Percentiles rank a stretch among this genome's conserved stretches.
Conservation (phyloP, 345 rosid species). For the Eucalyptus dawsonii region DNA sequence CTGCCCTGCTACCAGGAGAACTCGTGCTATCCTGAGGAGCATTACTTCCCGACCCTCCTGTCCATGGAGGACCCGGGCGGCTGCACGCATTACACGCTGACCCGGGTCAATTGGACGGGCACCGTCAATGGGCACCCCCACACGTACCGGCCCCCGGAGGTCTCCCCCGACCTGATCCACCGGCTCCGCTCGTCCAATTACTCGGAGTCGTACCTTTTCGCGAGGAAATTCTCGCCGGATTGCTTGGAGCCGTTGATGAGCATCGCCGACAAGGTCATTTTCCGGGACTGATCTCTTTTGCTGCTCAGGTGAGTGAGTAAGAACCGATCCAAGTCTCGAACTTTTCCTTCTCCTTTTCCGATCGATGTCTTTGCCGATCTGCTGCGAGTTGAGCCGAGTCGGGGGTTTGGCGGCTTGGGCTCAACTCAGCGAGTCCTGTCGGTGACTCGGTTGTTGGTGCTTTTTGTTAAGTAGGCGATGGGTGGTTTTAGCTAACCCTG, state of each 20-base stretch:
- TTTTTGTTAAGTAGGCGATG: neutral
- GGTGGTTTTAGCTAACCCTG: neutral
- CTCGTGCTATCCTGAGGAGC: conserved; percentile 94
- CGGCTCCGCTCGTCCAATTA: conserved; percentile 50
- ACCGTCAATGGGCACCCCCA: conserved; percentile 80
- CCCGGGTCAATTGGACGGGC: conserved; percentile 90
- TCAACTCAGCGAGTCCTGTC: neutral
- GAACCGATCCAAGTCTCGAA: neutral
- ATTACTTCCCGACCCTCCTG: conserved; percentile 84
- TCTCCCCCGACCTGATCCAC: conserved; percentile 40
- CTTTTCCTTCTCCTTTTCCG: neutral
- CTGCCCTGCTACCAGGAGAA: conserved; percentile 61
- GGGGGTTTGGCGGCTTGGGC: neutral
- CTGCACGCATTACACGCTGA: conserved; percentile 54
- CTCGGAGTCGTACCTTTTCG: conserved; percentile 72
- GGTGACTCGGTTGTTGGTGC: neutral
- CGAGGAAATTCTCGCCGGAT: conserved; percentile 87
- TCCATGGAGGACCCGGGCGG: conserved; percentile 74
- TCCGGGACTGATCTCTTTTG: conserved; percentile 45
- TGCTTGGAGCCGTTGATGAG: conserved; percentile 70
- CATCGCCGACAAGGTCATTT: conserved; percentile 63
- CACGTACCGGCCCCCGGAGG: conserved; percentile 46
- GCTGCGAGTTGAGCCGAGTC: neutral
- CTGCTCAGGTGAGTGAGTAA: conserved; percentile 23
- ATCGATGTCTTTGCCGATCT: neutral